Conservation (phyloP, 768 basidiomycete species). For the Sporobolomyces phaffii region DNA sequence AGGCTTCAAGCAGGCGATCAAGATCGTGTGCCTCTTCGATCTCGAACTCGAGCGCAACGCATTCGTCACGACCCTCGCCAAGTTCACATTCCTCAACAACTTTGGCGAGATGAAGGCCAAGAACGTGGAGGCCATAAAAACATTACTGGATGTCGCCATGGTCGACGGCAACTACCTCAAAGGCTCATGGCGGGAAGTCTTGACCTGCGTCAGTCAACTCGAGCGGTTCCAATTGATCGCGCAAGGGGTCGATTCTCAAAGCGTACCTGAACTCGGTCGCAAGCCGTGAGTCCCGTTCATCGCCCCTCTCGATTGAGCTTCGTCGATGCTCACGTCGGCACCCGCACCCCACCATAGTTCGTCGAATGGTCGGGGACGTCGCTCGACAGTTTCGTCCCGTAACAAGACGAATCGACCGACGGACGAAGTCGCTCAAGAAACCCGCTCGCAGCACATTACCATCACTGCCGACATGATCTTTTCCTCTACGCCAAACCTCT, state of each 20-base stretch:
- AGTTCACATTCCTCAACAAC: conserved; percentile 97
- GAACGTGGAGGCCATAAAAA: conserved; percentile 98
- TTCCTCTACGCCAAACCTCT: conserved; percentile 85
- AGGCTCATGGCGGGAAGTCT: conserved; percentile 90
- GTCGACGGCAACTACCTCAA: conserved; percentile 95
- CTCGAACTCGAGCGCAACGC: conserved; percentile 96
- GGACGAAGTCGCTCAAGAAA: conserved; percentile 93
- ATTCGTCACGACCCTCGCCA: conserved; percentile 89
- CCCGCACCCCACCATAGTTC: background rate
- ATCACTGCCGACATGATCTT: conserved; percentile 99
- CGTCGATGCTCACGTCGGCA: no score
- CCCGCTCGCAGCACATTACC: conserved; percentile 93
- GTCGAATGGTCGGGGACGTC: conserved; percentile 7
- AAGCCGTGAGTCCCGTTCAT: conserved; percentile 60
- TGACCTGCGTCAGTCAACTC: conserved; percentile 94
- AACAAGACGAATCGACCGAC: conserved; percentile 54
- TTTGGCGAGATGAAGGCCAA: conserved; percentile 98
- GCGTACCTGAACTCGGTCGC: conserved; percentile 63
- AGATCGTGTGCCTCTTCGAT: conserved; percentile 93
- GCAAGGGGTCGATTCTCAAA: conserved; percentile 63
- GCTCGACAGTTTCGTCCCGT: conserved; percentile 27
- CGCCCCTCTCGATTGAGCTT: background rate
- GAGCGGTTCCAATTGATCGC: conserved; percentile 98
- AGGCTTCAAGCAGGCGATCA: conserved; percentile 94
- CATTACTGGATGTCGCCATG: conserved; percentile 86